Base-by-base conservation (phyloP, 2,329 filamentous ascomycete species). In the Cylindrodendrum hubeiense region DNA sequence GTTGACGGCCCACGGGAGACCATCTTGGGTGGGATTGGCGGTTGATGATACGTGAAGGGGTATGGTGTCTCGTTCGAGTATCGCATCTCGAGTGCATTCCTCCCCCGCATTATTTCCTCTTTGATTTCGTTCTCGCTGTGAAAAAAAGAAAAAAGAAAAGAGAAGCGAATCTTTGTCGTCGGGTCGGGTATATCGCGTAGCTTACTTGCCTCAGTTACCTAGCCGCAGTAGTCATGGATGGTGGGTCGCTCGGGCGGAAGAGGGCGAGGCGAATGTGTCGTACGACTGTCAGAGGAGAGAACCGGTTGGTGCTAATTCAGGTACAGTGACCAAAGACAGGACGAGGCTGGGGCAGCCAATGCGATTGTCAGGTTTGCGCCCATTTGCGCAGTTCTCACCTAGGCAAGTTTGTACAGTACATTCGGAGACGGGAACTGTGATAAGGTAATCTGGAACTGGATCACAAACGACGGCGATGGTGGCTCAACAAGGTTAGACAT, bases 401-500 rank as follows among this genome's bases (percentile, higher is more conserved):
- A 7, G 28, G 28, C 2, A 30, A 30, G 28, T 12, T 30, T 39
- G 17, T n/a, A 19, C 34, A 37, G 34, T 37, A 37, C 34, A 37
- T n/a, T 13, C 34, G 34, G 34, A 37, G 39, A 19, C 17, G 46
- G 15, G 15, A 33, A 30, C 47, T 21, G 26, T 19, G 47, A 33
- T 19, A 19, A 17, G 34, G 12, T 10, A 30, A 55, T 55, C 51
- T 44, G 37, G 24, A 55, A 55, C 46, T 17, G 37, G 24, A 55
- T 30, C 30, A 39, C 30, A 22, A 33, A 49, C 46, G 46, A 60
- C 49, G n/a, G n/a, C 41, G 39, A 54, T 47, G 51, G 43, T 54
- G 58, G 58, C 58, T 54, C 37, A 47, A 46, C 46, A 56, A 34
- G 60, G 60, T 50, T 39, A 56, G 52, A 46, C 46, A 62, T 33